Evolutionary conservation across 495 filamentous ascomycete genomes (phyloP).

Genomic region (Bacidia rubella): DNA sequence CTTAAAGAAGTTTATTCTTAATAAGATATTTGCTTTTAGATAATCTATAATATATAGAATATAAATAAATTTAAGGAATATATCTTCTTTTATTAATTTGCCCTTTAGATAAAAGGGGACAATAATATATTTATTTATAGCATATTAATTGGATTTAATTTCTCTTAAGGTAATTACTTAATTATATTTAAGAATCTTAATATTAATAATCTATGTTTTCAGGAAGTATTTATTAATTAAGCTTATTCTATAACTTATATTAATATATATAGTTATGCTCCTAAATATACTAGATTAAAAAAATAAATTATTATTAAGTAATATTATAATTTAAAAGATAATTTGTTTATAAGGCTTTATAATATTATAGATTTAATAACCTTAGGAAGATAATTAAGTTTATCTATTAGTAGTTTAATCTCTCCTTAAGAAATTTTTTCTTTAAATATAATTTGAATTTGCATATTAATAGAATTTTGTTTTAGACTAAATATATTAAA

Average conservation of each 20-base stretch:
- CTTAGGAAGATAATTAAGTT: background rate
- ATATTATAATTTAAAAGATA: background rate
- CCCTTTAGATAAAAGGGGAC: background rate
- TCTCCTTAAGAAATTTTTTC: background rate
- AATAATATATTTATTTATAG: background rate
- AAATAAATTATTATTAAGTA: slow-evolving; percentile 1
- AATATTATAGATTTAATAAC: background rate
- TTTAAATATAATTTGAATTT: background rate
- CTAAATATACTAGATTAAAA: slow-evolving; percentile 1
- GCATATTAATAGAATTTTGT: background rate
- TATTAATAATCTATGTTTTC: too few relatives aligned
- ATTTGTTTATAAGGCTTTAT: background rate
- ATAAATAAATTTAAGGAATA: background rate
- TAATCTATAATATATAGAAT: background rate
- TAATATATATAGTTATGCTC: slow-evolving; percentile 19
- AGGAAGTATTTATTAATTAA: background rate
- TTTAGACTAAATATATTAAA: background rate
- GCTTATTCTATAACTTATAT: slow-evolving; percentile 7
- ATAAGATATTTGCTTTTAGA: background rate
- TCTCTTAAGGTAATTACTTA: slow-evolving; percentile 2
- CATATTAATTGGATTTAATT: background rate
- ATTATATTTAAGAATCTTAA: background rate
- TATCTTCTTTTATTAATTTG: background rate
- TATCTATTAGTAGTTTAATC: background rate
- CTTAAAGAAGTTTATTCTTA: background rate